Evolutionary conservation across 2,329 filamentous ascomycete species (phyloP), one percentile per base, ranked within the genome.

Genomic region (Boeremia exigua): DNA sequence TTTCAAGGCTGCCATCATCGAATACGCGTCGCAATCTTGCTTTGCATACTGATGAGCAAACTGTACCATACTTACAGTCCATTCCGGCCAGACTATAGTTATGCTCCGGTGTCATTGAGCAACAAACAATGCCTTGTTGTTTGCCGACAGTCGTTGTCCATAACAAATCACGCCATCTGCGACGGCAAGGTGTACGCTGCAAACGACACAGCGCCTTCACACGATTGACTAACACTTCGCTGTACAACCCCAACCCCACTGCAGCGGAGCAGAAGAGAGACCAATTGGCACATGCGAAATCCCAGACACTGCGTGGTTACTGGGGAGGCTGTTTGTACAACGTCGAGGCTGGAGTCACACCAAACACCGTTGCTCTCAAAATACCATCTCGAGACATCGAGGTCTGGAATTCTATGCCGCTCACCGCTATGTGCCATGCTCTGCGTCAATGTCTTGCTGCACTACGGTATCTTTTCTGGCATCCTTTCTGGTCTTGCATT

Each of bases 261-360:
- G 4, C 19, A 23, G 19, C 19, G 19, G 19, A 23, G 19, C 19
- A 23, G 19, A 23, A 5, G 19, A 23, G 5, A 23, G 19, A 23
- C 33, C 32, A 33, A 33, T 33, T 33, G 27, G 25, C 3, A 40
- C 1, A 25, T 10, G 5, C 38, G n/a, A n/a, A 14, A 29, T 17
- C 23, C 6, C 10, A 8, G 32, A 6, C 44, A 37, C 29, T 23
- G 36, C 27, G 19, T 19, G 40, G 40, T 51, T 47, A 43, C 47
- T 12, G 42, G 47, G 45, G 47, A 47, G 47, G 47, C 47, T 46
- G 53, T 19, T 29, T 32, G 53, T 56, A 25, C 36, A 2, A 56
- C 42, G 8, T 11, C 43, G 53, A 43, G 47, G 53, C 32, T 56
- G 47, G 47, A n/a, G 53, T 56, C 23, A 25, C 32, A 47, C 53